Conservation (phyloP, 768 basidiomycete genomes). For the Rhizopogon roseolus region DNA sequence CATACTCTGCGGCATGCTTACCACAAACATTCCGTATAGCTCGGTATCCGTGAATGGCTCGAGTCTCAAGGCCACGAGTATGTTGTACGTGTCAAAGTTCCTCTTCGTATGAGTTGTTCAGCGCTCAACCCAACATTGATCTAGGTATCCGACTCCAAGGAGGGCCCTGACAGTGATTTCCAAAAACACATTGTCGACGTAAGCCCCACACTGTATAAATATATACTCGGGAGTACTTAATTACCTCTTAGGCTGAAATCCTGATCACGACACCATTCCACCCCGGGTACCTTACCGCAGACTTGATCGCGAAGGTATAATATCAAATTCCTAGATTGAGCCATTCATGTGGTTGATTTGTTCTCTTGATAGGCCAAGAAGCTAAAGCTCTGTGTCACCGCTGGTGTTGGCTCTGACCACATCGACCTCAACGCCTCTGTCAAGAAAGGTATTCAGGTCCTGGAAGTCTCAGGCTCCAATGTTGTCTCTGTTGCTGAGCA, state of each 20-base stretch:
- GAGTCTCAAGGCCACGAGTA: slow-evolving; percentile 70
- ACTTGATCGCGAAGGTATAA: slow-evolving; percentile 61
- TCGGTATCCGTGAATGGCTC: slow-evolving; percentile 70
- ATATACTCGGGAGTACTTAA: slow-evolving; percentile 9
- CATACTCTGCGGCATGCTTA: neutral
- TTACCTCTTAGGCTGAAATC: slow-evolving; percentile 56
- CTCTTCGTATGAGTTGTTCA: neutral
- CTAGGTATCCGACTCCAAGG: slow-evolving; percentile 77
- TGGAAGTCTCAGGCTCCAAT: slow-evolving; percentile 87
- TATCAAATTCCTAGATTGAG: neutral
- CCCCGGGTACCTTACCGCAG: slow-evolving; percentile 76
- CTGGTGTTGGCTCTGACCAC: slow-evolving; percentile 89
- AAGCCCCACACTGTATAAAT: slow-evolving; percentile 18
- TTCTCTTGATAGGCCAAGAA: slow-evolving; percentile 62
- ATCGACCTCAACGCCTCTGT: slow-evolving; percentile 88
- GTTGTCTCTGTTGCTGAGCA: slow-evolving; percentile 91
- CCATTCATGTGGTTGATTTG: neutral
- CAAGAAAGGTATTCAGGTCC: slow-evolving; percentile 71
- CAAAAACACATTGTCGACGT: slow-evolving; percentile 81
- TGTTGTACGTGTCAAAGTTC: slow-evolving; percentile 39
- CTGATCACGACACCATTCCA: slow-evolving; percentile 86
- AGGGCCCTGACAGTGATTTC: slow-evolving; percentile 76
- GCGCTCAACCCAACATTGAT: slow-evolving; percentile 3
- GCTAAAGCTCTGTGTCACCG: slow-evolving; percentile 85
- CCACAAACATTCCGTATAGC: slow-evolving; percentile 32